Base-by-base conservation (phyloP, 2,329 filamentous ascomycete species). In the Westerdykella aurantiaca region DNA sequence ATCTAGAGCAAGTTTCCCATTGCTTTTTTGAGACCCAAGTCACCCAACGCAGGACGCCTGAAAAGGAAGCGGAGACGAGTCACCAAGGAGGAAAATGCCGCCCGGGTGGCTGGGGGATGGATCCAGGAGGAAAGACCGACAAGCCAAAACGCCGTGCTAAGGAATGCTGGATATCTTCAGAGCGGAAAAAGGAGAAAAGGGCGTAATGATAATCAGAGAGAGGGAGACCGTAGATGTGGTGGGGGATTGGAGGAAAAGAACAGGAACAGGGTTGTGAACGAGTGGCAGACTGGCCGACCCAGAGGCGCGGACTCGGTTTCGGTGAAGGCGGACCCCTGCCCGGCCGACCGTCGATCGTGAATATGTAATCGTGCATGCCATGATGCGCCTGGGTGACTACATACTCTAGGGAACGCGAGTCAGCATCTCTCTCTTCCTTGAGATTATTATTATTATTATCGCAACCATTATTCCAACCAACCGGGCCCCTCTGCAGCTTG, bases 71-170 rank as follows among this genome's bases (percentile, higher is more conserved):
- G 38, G 48, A 49, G 53, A 53, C 43, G 41, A 48, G 50, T 47
- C 18, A 21, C 18, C 4, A 21, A 21, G 18, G 18, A 39, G 51
- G 57, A 56, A 48, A 46, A 45, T 49, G 50, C 52, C 52, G 53
- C 53, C 49, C 41, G 46, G 46, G 25, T 50, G 47, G 46, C 46
- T 48, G 47, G 31, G 50, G 18, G 51, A 49, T 47, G 56, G 46
- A n/a, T n/a, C n/a, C n/a, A n/a, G n/a, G n/a, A 52, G 45, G 38
- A 51, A 45, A 53, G 45, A 40, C 29, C 31, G 46, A 53, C 45
- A 48, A 50, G 48, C 58, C 60, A 45, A 50, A 63, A 66, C 63
- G 63, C 63, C 63, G 49, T 64, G 62, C 62, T 66, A 64, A 63
- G 25, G 11, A 12, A 12, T 29, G 25, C 25, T 7, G 25, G 25